These are phyloP conservation scores for Gentiana macrophylla DNA, from an alignment of 257 asterid species.

Conservation along the genomic window DNA sequence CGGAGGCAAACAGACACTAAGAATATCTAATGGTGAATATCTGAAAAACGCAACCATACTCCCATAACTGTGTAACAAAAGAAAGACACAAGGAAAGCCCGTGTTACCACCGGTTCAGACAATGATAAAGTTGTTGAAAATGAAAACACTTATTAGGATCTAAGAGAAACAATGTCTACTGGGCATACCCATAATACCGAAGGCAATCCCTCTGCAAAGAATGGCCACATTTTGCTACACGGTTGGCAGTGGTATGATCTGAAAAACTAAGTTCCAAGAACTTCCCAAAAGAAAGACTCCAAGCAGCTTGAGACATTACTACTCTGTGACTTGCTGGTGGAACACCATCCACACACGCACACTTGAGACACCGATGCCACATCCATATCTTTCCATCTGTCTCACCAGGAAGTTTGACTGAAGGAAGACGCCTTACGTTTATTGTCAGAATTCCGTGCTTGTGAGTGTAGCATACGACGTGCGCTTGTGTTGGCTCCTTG, in stretches of 20 bases:
- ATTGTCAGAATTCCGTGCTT: conserved; percentile 82
- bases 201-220: conserved; percentile 96
- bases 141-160: too few species aligned
- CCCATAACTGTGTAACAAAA: conserved; percentile 45
- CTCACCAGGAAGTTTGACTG: conserved; percentile 70
- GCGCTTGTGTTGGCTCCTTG: conserved; percentile 84
- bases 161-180: too few species aligned
- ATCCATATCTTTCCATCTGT: conserved; percentile 95
- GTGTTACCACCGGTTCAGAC: background rate
- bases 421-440: conserved; percentile 49
- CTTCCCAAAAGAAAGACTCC: conserved; percentile 98
- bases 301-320: conserved; percentile 90
- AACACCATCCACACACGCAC: conserved; percentile 49
- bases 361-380: conserved; percentile 98
- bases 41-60: conserved; percentile 85
- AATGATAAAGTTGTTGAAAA: too few species aligned
- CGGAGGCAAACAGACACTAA: conserved; percentile 75
- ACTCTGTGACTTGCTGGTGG: conserved; percentile 84
- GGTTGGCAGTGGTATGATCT: conserved; percentile 88
- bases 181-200: conserved; percentile 75
- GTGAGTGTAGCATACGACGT: conserved; percentile 77
- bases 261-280: conserved; percentile 96
- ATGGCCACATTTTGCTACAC: conserved; percentile 92
- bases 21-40: conserved; percentile 73
- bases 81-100: background rate